Percentiles rank a stretch among this genome's conserved stretches.
These are phyloP conservation scores for Candida dajiaensis DNA, from an alignment of 805 yeast species.

Conservation along the genomic window DNA sequence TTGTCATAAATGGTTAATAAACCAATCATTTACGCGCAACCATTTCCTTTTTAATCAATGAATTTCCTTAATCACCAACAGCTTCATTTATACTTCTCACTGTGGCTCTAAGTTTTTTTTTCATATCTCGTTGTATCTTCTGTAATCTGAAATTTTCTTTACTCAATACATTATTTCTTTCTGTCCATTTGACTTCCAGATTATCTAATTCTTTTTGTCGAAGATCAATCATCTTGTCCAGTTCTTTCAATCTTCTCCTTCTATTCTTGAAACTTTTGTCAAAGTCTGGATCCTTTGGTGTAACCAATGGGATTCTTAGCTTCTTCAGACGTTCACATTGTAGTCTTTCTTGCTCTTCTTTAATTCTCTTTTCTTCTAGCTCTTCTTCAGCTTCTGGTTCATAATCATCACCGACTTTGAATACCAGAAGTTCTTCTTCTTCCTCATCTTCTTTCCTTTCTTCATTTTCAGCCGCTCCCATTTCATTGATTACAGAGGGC, in stretches of 20 bases:
- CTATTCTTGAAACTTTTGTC: neutral
- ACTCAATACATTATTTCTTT: neutral
- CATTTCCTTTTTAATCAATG: neutral
- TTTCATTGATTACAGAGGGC: neutral
- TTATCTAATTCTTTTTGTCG: neutral
- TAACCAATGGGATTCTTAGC: neutral
- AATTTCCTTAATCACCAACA: neutral
- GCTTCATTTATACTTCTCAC: neutral
- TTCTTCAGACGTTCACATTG: neutral
- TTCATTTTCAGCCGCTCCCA: neutral
- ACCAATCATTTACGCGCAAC: neutral
- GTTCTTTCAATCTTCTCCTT: neutral
- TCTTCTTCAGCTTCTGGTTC: neutral
- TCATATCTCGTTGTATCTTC: neutral
- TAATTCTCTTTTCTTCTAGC: neutral
- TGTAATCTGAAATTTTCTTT: neutral
- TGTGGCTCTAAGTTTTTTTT: neutral
- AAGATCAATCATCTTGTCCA: neutral
- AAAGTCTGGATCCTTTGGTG: neutral
- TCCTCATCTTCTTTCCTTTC: neutral
- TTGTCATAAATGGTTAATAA: too few relatives aligned
- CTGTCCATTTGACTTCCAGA: neutral
- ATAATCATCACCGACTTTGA: neutral
- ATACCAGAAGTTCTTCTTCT: neutral
- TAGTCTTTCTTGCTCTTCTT: neutral